Percentiles rank a stretch among this genome's conserved stretches.
Conservation (phyloP, 1,139 yeast genomes). For the Candida sp. region DNA sequence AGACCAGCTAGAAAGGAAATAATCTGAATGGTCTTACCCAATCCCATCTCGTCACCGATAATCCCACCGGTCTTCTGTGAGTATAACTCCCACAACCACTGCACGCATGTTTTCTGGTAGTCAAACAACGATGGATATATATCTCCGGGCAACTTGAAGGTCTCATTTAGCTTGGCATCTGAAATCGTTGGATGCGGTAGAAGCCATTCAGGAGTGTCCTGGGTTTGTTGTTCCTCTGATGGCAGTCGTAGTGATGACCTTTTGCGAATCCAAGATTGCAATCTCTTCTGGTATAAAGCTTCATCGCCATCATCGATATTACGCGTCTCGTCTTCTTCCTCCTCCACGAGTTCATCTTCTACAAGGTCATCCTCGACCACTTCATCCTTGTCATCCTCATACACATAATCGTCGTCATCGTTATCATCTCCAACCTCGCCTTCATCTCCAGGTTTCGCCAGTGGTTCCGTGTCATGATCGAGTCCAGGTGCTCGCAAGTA, state of each 20-base stretch:
- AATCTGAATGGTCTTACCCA: constrained; percentile 94
- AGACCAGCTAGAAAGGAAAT: constrained; percentile 90
- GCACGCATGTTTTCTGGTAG: constrained; percentile 93
- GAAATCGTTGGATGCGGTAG: constrained; percentile 78
- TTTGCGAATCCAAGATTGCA: constrained; percentile 59
- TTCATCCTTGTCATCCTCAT: constrained; percentile 6
- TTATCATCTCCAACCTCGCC: constrained; percentile 19
- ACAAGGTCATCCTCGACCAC: constrained; percentile 11
- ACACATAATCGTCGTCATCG: constrained; percentile 11
- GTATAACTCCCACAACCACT: constrained; percentile 80
- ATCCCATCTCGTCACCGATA: constrained; percentile 97
- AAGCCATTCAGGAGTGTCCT: constrained; percentile 61
- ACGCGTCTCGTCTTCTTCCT: constrained; percentile 13
- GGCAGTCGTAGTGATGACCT: constrained; percentile 41
- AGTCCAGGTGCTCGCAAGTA: constrained; percentile 45
- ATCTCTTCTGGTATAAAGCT: constrained; percentile 56
- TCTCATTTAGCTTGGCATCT: constrained; percentile 74
- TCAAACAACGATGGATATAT: constrained; percentile 86
- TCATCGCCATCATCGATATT: constrained; percentile 86
- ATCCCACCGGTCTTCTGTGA: constrained; percentile 93
- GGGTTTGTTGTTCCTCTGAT: constrained; percentile 22
- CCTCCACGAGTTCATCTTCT: constrained; percentile 15
- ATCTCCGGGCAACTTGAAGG: constrained; percentile 87
- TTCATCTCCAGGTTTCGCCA: constrained; percentile 9
- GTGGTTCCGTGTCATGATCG: constrained; percentile 13